A percentile compares a stretch with the other conserved stretches of the same genome.
Conservation (phyloP, 164 flowering plant species). For the Annona cherimola region DNA sequence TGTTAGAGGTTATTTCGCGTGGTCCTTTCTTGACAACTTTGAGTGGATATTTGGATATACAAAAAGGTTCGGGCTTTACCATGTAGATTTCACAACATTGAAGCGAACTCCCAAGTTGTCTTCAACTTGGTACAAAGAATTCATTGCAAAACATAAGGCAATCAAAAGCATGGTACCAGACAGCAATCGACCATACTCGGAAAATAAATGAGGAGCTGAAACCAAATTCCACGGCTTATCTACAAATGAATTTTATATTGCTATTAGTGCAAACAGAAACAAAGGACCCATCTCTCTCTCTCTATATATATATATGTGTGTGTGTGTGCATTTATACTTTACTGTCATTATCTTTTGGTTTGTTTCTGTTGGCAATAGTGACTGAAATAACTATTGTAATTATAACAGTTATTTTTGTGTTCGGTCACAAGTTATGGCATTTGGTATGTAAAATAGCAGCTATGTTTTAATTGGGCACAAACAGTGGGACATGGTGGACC, state of each 20-base stretch:
- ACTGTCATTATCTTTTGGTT: too few species aligned
- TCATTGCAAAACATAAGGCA: conserved; percentile 7
- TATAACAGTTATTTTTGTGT: too few species aligned
- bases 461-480: too few species aligned
- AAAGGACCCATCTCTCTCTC: neutral
- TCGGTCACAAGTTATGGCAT: too few species aligned
- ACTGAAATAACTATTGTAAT: too few species aligned
- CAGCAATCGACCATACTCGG: neutral
- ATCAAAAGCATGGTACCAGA: neutral
- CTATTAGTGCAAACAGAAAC: neutral
- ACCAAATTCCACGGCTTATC: neutral
- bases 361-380: too few species aligned
- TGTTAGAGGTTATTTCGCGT: conserved; percentile 23
- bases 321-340: too few species aligned
- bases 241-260: neutral
- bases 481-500: too few species aligned
- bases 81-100: conserved; percentile 32
- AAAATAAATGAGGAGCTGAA: neutral
- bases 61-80: conserved; percentile 27
- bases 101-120: conserved; percentile 38
- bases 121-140: conserved; percentile 33
- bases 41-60: conserved; percentile 36
- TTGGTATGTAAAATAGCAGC: too few species aligned
- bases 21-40: conserved; percentile 42
- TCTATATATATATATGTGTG: neutral